Evolutionary conservation across 768 basidiomycete genomes (phyloP).

Genomic region (Amanita thiersii): DNA sequence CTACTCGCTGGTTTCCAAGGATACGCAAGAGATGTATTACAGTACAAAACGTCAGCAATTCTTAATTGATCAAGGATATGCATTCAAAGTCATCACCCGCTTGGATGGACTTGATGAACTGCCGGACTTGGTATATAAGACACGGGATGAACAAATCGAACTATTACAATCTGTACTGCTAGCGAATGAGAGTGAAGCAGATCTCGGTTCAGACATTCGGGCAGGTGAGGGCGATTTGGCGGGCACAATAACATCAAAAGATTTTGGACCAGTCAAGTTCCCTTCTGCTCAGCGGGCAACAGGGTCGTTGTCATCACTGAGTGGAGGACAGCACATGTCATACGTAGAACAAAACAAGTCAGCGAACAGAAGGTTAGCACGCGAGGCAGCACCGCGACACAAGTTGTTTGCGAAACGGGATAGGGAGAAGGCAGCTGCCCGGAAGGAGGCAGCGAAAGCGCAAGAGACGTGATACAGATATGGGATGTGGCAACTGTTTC

Average conservation of each 20-base stretch:
- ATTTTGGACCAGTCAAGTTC: slow-evolving; percentile 72
- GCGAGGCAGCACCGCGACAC: slow-evolving; percentile 49
- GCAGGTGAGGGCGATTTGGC: slow-evolving; percentile 81
- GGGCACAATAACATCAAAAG: slow-evolving; percentile 80
- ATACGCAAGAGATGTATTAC: slow-evolving; percentile 99
- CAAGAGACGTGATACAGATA: slow-evolving; percentile 6
- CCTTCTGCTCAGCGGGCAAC: slow-evolving; percentile 69
- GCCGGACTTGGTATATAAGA: slow-evolving; percentile 86
- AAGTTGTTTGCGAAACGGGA: slow-evolving; percentile 81
- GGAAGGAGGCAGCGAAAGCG: slow-evolving; percentile 30
- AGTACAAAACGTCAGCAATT: slow-evolving; percentile 99
- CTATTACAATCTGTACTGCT: slow-evolving; percentile 88
- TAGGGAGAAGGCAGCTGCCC: slow-evolving; percentile 54
- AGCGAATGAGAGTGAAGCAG: slow-evolving; percentile 86
- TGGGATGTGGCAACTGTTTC: neutral
- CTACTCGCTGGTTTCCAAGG: slow-evolving; percentile 97
- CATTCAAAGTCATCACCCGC: slow-evolving; percentile 99
- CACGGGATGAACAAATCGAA: slow-evolving; percentile 91
- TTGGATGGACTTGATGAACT: slow-evolving; percentile 86
- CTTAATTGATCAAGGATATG: slow-evolving; percentile 97
- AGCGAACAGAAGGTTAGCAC: slow-evolving; percentile 73
- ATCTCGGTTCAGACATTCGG: slow-evolving; percentile 77
- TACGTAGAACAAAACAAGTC: slow-evolving; percentile 91
- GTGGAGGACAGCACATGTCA: slow-evolving; percentile 88
- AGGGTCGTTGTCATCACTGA: slow-evolving; percentile 75